Conservation (phyloP, 2,329 filamentous ascomycete genomes). For the Clathrospora elynae region DNA sequence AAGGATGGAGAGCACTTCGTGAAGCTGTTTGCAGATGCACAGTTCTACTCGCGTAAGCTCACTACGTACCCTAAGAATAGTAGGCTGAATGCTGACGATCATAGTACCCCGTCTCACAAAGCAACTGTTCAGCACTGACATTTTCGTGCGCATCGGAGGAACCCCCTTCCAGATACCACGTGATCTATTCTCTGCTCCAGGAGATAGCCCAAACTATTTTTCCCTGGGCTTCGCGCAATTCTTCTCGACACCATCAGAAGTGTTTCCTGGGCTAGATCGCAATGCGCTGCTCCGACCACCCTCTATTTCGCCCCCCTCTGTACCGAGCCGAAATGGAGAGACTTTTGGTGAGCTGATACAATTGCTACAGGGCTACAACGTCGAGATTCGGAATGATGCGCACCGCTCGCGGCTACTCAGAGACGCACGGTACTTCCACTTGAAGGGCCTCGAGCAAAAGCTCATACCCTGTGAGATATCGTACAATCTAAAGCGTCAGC, state of each 20-base stretch:
- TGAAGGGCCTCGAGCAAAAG: constrained; percentile 87
- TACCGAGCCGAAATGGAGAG: constrained; percentile 81
- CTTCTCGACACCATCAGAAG: constrained; percentile 77
- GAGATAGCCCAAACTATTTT: constrained; percentile 96
- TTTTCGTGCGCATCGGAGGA: constrained; percentile 89
- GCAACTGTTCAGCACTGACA: constrained; percentile 87
- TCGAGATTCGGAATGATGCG: constrained; percentile 74
- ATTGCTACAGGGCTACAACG: constrained; percentile 79
- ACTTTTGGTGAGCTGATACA: constrained; percentile 83
- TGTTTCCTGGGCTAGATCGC: constrained; percentile 84
- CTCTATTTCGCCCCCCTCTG: constrained; percentile 79
- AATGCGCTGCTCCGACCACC: constrained; percentile 82
- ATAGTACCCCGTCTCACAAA: constrained; percentile 85
- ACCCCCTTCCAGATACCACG: constrained; percentile 88
- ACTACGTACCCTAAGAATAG: constrained; percentile 1
- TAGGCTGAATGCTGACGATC: constrained; percentile 15
- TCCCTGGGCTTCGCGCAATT: constrained; percentile 86
- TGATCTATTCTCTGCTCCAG: constrained; percentile 81
- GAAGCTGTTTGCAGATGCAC: constrained; percentile 88
- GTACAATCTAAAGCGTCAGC: constrained; percentile 71
- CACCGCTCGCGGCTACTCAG: constrained; percentile 79
- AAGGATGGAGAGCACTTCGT: constrained; percentile 86
- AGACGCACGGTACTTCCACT: constrained; percentile 90
- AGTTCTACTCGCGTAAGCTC: constrained; percentile 81
- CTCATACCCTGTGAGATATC: constrained; percentile 77